Base-by-base conservation (phyloP, 2,329 filamentous ascomycete genomes). In the Chlorencoelia australis region DNA sequence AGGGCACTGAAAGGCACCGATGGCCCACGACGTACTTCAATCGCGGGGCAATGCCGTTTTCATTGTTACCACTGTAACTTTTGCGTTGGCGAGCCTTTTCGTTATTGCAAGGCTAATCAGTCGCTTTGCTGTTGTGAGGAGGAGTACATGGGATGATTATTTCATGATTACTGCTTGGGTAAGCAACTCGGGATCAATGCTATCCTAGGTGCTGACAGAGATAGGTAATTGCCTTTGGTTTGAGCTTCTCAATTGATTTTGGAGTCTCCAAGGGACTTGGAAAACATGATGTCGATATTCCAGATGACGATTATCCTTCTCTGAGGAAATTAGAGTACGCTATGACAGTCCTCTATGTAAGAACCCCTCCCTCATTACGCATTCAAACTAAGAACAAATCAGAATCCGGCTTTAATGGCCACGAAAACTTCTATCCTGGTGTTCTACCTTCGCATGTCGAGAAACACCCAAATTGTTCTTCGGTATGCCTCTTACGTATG, bases 391-490 rank as follows among this genome's bases (percentile, higher is more conserved):
- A n/a, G n/a, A n/a, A n/a, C n/a, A n/a, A n/a, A n/a, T n/a, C 51
- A 88, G 78, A 93, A 94, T 54, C 87, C 87, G 9, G 81, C 84
- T 3, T 67, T 94, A 38, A 93, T 94, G 84, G 78, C 82, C 3
- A 86, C 85, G 33, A 95, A 95, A 62, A 87, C 84, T 0, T 93
- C 86, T n/a, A 84, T 95, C 50, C 68, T 95, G 40, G 70, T 91
- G 35, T 95, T 95, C 59, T 95, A 93, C 61, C 68, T 95, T 33
- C 79, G 81, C 26, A 68, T 95, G 31, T 83, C 85, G 17, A 81
- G 79, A 50, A 82, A 85, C 41, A 79, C 74, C 0, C 77, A 93
- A 47, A 75, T 75, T 44, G 67, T 88, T 33, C 79, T 94, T 46
- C 76, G 82, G 41, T 74, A 81, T 60, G 78, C 79, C n/a, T 91